A percentile compares a stretch with the other conserved stretches of the same genome.
Evolutionary conservation across 257 asterid species (phyloP).

Genomic region (Solanum ossicruentum): DNA sequence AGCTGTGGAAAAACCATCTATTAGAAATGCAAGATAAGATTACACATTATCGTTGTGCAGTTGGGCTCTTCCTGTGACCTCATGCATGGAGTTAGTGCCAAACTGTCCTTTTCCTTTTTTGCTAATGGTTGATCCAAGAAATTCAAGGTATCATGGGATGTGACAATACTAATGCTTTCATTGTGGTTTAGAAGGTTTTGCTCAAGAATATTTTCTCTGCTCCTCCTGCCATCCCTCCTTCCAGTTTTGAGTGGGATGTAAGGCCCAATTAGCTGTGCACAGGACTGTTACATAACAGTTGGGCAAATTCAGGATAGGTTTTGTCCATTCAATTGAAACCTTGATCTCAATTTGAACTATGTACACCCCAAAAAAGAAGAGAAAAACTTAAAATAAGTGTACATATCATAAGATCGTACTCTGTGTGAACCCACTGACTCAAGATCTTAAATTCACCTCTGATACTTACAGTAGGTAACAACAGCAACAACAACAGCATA

Average conservation of each 20-base stretch:
- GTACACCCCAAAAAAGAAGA: not conserved
- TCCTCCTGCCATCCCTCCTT: constrained; percentile 80
- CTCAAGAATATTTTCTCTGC: constrained; percentile 69
- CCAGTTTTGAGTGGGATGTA: constrained; percentile 74
- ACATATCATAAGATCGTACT: not conserved
- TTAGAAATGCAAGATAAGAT: not conserved
- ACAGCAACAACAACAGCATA: constrained; percentile 21
- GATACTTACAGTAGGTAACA: not conserved
- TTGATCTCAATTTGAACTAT: not conserved
- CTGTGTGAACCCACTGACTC: not conserved
- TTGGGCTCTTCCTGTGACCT: not conserved
- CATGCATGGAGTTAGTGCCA: not conserved
- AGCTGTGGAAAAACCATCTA: not conserved
- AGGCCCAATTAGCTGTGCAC: constrained; percentile 70
- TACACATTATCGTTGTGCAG: not conserved
- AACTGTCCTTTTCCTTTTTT: not conserved
- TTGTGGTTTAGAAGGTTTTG: constrained; percentile 81
- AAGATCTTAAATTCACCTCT: not conserved
- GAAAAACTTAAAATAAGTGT: not conserved
- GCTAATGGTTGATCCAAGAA: not conserved
- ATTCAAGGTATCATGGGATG: not conserved
- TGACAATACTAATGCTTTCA: constrained; percentile 59
- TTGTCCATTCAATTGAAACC: not conserved
- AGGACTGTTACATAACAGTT: not conserved
- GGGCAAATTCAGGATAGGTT: not conserved